Percentiles rank a stretch among this genome's conserved stretches.
These are phyloP conservation scores for Tolypocladium cylindrosporum DNA, from an alignment of 2,329 filamentous ascomycete genomes.

Conservation along the genomic window DNA sequence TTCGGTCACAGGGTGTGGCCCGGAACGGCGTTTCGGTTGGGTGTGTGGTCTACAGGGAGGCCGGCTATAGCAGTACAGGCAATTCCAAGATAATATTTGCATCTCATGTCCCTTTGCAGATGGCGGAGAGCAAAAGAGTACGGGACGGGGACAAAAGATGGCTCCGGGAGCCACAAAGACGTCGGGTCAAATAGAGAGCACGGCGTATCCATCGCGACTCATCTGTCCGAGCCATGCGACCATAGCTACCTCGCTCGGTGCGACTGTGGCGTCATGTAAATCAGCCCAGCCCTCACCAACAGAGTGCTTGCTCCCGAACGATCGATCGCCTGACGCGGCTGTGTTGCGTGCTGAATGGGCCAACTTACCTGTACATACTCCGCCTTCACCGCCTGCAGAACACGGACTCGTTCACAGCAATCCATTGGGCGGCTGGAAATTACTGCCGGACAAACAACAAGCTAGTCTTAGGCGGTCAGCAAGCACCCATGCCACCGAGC, in stretches of 20 bases:
- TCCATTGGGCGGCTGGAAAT: slow-evolving; percentile 1
- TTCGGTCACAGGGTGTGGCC: not conserved
- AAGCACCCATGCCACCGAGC: not conserved
- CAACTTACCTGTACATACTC: too few relatives aligned
- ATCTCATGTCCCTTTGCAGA: not conserved
- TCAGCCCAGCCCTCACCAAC: not conserved
- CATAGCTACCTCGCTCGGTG: not conserved
- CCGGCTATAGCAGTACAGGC: not conserved
- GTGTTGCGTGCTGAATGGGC: not conserved
- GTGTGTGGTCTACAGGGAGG: not conserved
- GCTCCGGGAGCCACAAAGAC: not conserved
- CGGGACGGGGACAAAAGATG: not conserved
- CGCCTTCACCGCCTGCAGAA: not conserved
- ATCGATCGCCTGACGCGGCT: not conserved
- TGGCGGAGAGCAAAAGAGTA: too few relatives aligned
- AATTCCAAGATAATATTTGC: not conserved
- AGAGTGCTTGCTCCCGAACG: not conserved
- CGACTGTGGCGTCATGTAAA: not conserved
- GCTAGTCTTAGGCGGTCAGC: slow-evolving; percentile 1
- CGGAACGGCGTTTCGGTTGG: not conserved
- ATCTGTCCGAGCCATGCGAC: too few relatives aligned
- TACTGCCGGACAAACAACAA: slow-evolving; percentile 3
- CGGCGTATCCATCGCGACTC: not conserved
- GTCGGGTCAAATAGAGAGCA: not conserved
- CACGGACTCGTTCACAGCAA: not conserved